Evolutionary conservation across 2,329 filamentous ascomycete species (phyloP), one percentile per base, ranked within the genome.

Genomic region (Apiospora kogelbergensis): DNA sequence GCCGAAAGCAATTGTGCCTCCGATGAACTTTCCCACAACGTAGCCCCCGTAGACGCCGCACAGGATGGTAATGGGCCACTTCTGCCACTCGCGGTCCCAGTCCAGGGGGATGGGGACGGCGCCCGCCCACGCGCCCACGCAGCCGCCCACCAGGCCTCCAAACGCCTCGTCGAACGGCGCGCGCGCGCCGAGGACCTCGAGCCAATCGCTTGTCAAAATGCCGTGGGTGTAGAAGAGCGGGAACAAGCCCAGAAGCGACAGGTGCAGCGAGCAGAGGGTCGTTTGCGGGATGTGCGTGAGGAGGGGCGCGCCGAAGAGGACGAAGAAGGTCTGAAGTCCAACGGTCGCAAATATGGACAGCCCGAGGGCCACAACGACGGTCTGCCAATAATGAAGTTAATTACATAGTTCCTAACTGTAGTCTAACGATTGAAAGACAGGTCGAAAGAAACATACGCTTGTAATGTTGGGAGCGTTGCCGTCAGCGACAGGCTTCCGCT

Each of bases 61-160:
- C 5, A 98, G 81, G 69, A 99, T 92, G 0, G 96, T 99, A 64
- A 98, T 91, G 0, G 96, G 96, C 93, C 95, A 99, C 80, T 91
- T 93, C 87, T 99, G 96, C 96, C 96, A 99, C 74, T 97, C 94
- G n/a, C 96, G 90, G 79, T 99, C 96, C 95, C 95, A 98, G 79
- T 99, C 96, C 73, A 99, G 84, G 1, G 96, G 96, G 74, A 99
- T 98, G 0, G 97, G 96, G 67, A 98, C 89, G 9, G 96, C 96
- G 3, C 96, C 96, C 53, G 97, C 82, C 96, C 96, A 98, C 48
- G 93, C 94, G 6, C 96, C 96, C 1, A 95, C 75, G 33, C 91
- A 83, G 0, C 90, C 90, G 6, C 96, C 96, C n/a, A 95, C 80
- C 11, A 93, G 85, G 1, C 89, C 93, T 2, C 94, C 95, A 81